Percentiles rank a stretch among this genome's conserved stretches.
These are phyloP conservation scores for Irpex rosettiformis DNA, from an alignment of 1,284 basidiomycete genomes.

Conservation along the genomic window DNA sequence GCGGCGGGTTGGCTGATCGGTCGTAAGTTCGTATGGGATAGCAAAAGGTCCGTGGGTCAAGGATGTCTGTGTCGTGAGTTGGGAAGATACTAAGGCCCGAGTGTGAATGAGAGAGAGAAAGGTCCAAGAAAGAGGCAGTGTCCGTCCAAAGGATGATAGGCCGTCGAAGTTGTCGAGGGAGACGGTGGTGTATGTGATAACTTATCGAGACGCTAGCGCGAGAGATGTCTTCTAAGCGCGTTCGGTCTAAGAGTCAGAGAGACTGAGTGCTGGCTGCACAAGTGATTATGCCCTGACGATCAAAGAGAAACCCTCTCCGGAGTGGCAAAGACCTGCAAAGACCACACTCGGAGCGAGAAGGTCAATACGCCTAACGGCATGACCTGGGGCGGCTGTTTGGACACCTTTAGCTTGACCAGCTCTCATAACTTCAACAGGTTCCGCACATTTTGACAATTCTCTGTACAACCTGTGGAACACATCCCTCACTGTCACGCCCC, in stretches of 20 bases:
- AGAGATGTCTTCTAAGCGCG: too few relatives aligned
- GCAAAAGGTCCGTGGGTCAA: too few relatives aligned
- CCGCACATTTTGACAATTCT: conserved; percentile 8
- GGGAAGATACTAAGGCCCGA: not conserved
- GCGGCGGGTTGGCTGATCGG: too few relatives aligned
- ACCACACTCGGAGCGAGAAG: conserved; percentile 8
- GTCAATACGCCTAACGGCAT: not conserved
- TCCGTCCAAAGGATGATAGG: not conserved
- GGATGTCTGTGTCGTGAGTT: not conserved
- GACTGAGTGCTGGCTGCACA: too few relatives aligned
- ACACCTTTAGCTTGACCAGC: conserved; percentile 3
- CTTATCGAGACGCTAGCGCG: not conserved
- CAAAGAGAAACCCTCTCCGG: conserved; percentile 3
- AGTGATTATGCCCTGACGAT: not conserved
- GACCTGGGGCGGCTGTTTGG: not conserved
- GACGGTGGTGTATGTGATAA: too few relatives aligned
- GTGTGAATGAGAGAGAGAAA: not conserved
- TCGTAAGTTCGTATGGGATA: too few relatives aligned
- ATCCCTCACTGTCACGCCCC: conserved; percentile 15
- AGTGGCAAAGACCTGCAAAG: conserved; percentile 16
- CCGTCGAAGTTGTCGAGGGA: too few relatives aligned
- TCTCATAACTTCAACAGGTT: conserved; percentile 1
- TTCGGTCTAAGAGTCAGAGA: too few relatives aligned
- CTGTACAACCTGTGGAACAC: conserved; percentile 11
- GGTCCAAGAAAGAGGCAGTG: not conserved